phyloP scores from a whole-genome alignment of 2,329 filamentous ascomycete genomes.

The Fusarium bactridioides region DNA sequence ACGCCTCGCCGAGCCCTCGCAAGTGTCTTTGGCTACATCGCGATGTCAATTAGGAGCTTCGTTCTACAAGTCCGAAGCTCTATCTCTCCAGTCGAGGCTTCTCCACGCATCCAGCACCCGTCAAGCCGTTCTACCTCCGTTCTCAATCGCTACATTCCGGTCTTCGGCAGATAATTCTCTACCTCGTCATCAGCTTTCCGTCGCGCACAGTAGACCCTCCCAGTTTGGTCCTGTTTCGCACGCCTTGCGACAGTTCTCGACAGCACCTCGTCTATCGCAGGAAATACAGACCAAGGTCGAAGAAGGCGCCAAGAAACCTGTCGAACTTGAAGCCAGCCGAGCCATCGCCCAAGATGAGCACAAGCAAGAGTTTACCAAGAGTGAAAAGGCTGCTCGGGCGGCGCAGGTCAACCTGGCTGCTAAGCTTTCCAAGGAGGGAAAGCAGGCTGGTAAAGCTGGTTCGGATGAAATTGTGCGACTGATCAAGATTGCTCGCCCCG shows the following conservation, averaged over 20 bases:
- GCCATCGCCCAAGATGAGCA: constrained; percentile 46
- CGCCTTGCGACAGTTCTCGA: constrained; percentile 45
- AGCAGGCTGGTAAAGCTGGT: constrained; percentile 65
- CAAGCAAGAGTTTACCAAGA: constrained; percentile 64
- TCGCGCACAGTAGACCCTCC: not conserved
- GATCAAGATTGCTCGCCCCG: constrained; percentile 87
- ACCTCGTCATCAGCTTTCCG: not conserved
- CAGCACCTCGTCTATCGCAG: constrained; percentile 32
- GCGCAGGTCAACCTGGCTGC: constrained; percentile 90
- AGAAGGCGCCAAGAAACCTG: constrained; percentile 50
- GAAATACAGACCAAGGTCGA: constrained; percentile 41
- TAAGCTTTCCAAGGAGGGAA: constrained; percentile 84
- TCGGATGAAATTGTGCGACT: constrained; percentile 83
- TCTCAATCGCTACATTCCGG: constrained; percentile 39
- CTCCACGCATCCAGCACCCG: constrained; percentile 26
- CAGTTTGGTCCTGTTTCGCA: constrained; percentile 20
- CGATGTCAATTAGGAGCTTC: constrained; percentile 34
- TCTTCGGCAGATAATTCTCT: constrained; percentile 19
- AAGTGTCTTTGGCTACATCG: constrained; percentile 34
- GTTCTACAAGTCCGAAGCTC: constrained; percentile 25
- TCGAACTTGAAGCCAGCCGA: constrained; percentile 43
- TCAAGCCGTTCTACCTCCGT: constrained; percentile 37
- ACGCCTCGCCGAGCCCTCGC: constrained; percentile 50
- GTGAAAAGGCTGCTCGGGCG: constrained; percentile 85
- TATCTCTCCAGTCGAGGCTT: constrained; percentile 22